A percentile compares a stretch with the other conserved stretches of the same genome.
Conservation (phyloP, 139 green algal genomes). For the Coelastrella sp. region DNA sequence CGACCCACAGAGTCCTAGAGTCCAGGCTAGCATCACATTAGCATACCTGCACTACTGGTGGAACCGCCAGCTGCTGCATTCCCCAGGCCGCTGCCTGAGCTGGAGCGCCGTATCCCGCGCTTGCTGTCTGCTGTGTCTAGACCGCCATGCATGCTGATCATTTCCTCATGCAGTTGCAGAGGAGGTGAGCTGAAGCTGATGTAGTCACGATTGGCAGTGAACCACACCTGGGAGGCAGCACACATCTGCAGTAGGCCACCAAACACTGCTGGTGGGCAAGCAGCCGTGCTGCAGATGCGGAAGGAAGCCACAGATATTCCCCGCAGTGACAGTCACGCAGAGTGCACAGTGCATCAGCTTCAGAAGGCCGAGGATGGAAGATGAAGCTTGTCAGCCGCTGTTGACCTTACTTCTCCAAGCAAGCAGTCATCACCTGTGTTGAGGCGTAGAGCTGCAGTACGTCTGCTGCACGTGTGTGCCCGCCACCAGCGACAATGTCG, state of each 20-base stretch:
- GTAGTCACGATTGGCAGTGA: slow-evolving; percentile 71
- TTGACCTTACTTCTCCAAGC: background rate
- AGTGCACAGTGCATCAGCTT: no score
- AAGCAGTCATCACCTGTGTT: slow-evolving; percentile 51
- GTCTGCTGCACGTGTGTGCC: slow-evolving; percentile 72
- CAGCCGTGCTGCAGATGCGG: background rate
- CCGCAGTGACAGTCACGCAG: no score
- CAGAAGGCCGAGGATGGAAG: no score
- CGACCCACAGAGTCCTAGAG: no score
- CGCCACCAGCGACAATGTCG: slow-evolving; percentile 54
- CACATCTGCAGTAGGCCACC: background rate
- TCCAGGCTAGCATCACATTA: background rate
- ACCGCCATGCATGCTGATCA: slow-evolving; percentile 45
- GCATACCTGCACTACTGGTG: background rate
- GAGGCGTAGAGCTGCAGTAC: slow-evolving; percentile 68
- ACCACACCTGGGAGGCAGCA: slow-evolving; percentile 61
- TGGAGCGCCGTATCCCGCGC: background rate
- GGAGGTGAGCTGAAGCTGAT: slow-evolving; percentile 70
- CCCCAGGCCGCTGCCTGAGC: background rate
- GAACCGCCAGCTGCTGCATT: background rate
- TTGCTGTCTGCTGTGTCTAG: slow-evolving; percentile 16
- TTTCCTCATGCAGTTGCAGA: slow-evolving; percentile 69
- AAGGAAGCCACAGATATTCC: no score
- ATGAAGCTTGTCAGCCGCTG: background rate
- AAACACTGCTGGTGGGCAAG: background rate